Evolutionary conservation across 2,329 filamentous ascomycete species (phyloP), one percentile per base, ranked within the genome.

Genomic region (Penicillium sp.): DNA sequence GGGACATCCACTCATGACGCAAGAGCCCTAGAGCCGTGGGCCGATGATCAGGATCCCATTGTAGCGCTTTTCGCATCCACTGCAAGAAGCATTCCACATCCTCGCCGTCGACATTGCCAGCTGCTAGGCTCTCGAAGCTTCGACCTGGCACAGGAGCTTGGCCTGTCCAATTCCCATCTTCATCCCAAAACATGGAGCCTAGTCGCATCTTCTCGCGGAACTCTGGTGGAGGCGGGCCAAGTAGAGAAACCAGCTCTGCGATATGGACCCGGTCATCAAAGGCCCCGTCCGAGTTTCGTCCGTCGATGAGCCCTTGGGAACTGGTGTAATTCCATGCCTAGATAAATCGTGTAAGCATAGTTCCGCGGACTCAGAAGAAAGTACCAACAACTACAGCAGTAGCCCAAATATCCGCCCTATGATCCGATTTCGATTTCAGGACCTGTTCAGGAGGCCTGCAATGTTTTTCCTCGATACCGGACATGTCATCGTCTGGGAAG

Each of bases 1-100:
- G 23, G 3, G 31, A 27, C 66, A 77, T 72, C 74, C 75, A 78
- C 19, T 69, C 65, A 61, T 78, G 76, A 29, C 70, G 62, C 38
- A 78, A 59, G 23, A 78, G 59, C 25, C 77, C 69, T 51, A 68
- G 63, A 27, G 73, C 75, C 15, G 66, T 65, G 6, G 67, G 68
- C 12, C 69, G 46, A 33, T 72, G 62, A 40, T 56, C 43, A 17
- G 64, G 64, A 45, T 61, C 56, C 70, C 71, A 73, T 45, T 65
- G 62, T 56, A 73, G 50, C 33, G 70, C 70, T 55, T 62, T 70
- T 33, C 67, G 63, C 35, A 73, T 59, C 47, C 71, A 68, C 4
- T 46, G 41, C 23, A 73, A 54, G 52, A 73, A 69, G 29, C 60
- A 54, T 4, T 64, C 58, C 45, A 62, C 67, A 29, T 71, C 62